Evolutionary conservation across 2,329 filamentous ascomycete species (phyloP), one percentile per base, ranked within the genome.

Genomic region (Monilinia laxa): DNA sequence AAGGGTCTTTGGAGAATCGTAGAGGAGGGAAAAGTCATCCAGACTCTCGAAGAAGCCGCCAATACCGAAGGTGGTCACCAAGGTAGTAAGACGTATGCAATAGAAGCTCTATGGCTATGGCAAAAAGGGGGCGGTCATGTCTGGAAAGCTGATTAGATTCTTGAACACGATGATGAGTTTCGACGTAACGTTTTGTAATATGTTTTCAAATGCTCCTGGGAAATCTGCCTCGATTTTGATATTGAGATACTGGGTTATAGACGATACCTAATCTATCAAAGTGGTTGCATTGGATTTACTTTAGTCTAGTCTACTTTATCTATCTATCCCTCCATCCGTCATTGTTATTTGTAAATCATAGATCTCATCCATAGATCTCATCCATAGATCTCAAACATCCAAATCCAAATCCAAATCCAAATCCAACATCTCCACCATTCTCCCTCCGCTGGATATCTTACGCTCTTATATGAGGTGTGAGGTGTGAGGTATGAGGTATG

Each of bases 71-170:
- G 82, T 38, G 88, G 88, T 0, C 93, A 97, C 81, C 81, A 90
- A 68, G 94, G 92, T 67, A 92, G 91, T 60, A 86, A 88, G 73
- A 89, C 90, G 0, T 96, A 93, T 82, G 93, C 94, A 14, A 88
- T 90, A 4, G 94, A 98, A 77, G 93, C 93, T 1, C 80, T 97
- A 20, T 97, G 94, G 93, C 78, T 96, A 76, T 72, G 82, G 83
- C 68, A 85, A 77, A 73, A 82, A 79, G 69, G 81, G 69, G 72
- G 77, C 67, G 74, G 76, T 67, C 72, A 76, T 60, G 65, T 74
- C 0, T 72, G 72, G 73, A 75, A 74, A 53, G 73, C 74, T 3
- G 65, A 70, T 60, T 74, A 4, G 65, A 70, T 60, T 74, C 67
- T 73, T 10, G 35, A 54, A 14, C 23, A 60, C 23, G 58, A 49